phyloP scores from a whole-genome alignment of 2,329 filamentous ascomycete species.

The Cordyceps farinosa region DNA sequence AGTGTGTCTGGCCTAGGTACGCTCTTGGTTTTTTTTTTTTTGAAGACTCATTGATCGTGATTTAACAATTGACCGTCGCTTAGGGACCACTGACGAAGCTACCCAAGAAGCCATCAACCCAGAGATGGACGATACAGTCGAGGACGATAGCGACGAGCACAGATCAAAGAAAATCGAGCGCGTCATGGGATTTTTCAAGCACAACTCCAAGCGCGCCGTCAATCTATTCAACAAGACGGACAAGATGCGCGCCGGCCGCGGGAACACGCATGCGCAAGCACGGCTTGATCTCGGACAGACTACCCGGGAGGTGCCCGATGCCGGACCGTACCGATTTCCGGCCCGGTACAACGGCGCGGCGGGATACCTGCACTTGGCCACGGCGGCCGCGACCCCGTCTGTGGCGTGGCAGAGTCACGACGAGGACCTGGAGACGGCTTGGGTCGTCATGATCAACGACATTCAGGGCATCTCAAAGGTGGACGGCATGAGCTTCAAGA shows the following conservation, averaged over 20 bases:
- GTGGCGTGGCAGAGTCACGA: not conserved
- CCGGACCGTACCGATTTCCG: conserved; percentile 72
- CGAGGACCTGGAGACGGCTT: not conserved
- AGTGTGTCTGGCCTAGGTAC: not conserved
- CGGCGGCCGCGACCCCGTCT: not conserved
- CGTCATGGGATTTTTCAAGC: conserved; percentile 5
- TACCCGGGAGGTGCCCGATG: conserved; percentile 38
- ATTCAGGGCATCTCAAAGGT: conserved; percentile 3
- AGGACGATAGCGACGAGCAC: conserved; percentile 43
- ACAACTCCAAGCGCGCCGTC: conserved; percentile 40
- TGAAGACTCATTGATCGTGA: not conserved
- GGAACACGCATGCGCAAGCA: conserved; percentile 58
- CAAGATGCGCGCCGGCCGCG: conserved; percentile 52
- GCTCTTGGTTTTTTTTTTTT: not conserved
- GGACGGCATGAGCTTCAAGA: not conserved
- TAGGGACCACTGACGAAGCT: not conserved
- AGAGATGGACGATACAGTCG: not conserved
- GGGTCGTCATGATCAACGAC: not conserved
- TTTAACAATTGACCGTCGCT: not conserved
- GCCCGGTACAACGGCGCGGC: conserved; percentile 66
- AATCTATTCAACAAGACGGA: conserved; percentile 66
- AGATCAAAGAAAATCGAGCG: conserved; percentile 33
- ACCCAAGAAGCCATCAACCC: not conserved
- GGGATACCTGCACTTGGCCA: conserved; percentile 38
- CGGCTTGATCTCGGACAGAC: conserved; percentile 64